These are phyloP conservation scores for Stephanodiscus triporus DNA, from an alignment of 108 stramenopile genomes.

Conservation along the genomic window DNA sequence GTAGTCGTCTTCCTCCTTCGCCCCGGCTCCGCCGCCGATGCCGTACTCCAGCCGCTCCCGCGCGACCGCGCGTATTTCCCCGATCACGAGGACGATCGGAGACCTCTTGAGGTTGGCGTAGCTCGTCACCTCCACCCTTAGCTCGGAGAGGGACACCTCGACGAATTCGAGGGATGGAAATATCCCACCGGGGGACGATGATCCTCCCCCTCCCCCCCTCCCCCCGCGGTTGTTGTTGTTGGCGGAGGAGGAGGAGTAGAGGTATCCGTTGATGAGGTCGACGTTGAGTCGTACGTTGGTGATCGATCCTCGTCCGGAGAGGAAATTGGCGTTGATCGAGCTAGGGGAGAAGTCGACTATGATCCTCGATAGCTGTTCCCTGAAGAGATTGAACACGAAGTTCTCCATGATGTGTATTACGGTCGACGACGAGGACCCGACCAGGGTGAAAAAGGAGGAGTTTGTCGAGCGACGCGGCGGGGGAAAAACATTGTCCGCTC, in stretches of 20 bases:
- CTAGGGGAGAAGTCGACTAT: constrained; percentile 77
- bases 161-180: constrained; percentile 64
- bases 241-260: too few relatives aligned
- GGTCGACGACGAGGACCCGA: too few relatives aligned
- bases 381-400: constrained; percentile 75
- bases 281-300: constrained; percentile 67
- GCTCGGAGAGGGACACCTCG: constrained; percentile 61
- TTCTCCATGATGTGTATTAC: constrained; percentile 82
- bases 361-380: constrained; percentile 79
- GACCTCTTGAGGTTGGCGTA: constrained; percentile 82
- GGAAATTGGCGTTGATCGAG: constrained; percentile 75
- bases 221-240: too few relatives aligned
- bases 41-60: constrained; percentile 65
- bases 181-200: too few relatives aligned
- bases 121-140: constrained; percentile 73
- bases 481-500: too few relatives aligned
- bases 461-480: too few relatives aligned
- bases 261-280: constrained; percentile 57
- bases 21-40: too few relatives aligned
- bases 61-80: constrained; percentile 51
- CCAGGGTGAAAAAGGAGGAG: too few relatives aligned
- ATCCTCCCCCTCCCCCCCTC: too few relatives aligned
- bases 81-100: constrained; percentile 79
- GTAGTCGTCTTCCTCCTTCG: constrained; percentile 19
- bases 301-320: constrained; percentile 85